Base-by-base conservation (phyloP, 306 rosid genomes). In the Fagus sylvatica region DNA sequence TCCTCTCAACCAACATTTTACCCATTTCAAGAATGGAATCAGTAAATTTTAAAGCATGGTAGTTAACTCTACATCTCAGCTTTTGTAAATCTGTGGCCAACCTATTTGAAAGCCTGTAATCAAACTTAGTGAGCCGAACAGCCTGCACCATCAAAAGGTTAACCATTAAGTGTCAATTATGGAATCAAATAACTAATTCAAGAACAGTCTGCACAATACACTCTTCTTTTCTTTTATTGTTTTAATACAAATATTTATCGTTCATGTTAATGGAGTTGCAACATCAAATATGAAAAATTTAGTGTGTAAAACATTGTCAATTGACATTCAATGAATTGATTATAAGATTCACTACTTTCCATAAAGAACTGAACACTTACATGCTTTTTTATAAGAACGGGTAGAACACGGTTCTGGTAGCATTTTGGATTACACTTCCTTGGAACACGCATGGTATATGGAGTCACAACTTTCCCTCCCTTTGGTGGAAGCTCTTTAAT, bases 61-160 rank as follows among this genome's bases (percentile, higher is more conserved):
- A 94, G 80, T 94, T 94, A 36, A 85, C 96, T 68, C 98, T 84
- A 72, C 98, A 94, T 81, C 98, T 87, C 69, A 94, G 85, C 86
- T 74, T 94, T 57, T 94, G 98, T 43, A 94, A 85, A 59, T 89
- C 81, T 53, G 80, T 78, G 53, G 85, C 86, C 88, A 94, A 55
- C 84, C 28, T 84, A 82, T 90, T 94, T 55, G 98, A 85, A 80
- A 94, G 98, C 81, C 98, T 90, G 69, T 90, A 94, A 86, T 94
- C 98, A 82, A 89, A 94, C 85, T 94, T 94, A 3, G 92, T 85
- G 71, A 94, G 94, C 81, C 74, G 93, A 75, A 92, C 90, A 87
- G 73, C 97, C 98, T 89, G 92, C 76, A 75, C 60, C 72, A 43
- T 39, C 43, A 49, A 74, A 76, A 61, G 49, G 56, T 61, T 56